Evolutionary conservation across 202 grass and related monocot genomes (phyloP).

Genomic region (Hordeum pubiflorum): DNA sequence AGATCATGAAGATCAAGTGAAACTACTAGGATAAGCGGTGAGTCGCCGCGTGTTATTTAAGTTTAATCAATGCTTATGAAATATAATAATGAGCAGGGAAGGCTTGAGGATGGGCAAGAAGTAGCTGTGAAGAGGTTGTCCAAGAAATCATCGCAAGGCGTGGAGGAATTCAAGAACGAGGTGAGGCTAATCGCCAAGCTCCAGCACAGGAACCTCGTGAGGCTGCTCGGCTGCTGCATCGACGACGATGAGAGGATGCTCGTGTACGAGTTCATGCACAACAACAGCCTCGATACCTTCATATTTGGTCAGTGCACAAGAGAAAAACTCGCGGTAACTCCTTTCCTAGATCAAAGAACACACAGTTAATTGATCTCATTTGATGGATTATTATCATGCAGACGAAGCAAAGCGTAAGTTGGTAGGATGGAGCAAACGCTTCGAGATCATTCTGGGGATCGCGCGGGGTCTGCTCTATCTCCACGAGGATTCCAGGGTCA

Average conservation of each 20-base stretch:
- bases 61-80: neutral
- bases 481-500: constrained; percentile 46
- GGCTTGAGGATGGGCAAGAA: constrained; percentile 39
- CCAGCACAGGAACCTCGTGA: constrained; percentile 61
- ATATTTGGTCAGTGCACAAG: constrained; percentile 39
- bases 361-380: neutral
- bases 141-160: constrained; percentile 32
- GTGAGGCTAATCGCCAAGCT: constrained; percentile 59
- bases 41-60: neutral
- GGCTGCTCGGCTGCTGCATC: constrained; percentile 55
- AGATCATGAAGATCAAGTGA: neutral
- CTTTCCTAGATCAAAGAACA: neutral
- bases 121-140: constrained; percentile 61
- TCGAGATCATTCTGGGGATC: constrained; percentile 38
- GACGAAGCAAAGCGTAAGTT: constrained; percentile 25
- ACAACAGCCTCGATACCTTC: constrained; percentile 43
- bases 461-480: constrained; percentile 36
- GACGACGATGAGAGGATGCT: constrained; percentile 46
- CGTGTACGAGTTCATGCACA: constrained; percentile 69
- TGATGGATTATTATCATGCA: neutral
- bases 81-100: constrained; percentile 24
- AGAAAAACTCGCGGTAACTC: neutral
- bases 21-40: neutral
- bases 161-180: constrained; percentile 59
- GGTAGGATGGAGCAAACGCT: constrained; percentile 30